Conservation (phyloP, 2,329 filamentous ascomycete genomes). For the Dothiorella sarmentorum region DNA sequence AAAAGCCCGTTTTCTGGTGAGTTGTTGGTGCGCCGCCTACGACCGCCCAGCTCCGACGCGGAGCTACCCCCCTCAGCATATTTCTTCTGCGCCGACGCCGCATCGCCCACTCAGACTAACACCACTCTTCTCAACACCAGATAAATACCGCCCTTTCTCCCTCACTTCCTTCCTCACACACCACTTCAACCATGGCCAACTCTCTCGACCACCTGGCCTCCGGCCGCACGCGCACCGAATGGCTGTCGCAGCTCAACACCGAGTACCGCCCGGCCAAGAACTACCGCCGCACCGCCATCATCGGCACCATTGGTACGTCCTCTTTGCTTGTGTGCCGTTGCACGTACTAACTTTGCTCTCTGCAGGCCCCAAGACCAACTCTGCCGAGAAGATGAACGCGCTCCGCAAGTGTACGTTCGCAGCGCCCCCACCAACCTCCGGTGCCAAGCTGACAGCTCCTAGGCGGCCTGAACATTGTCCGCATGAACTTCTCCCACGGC, state of each 20-base stretch:
- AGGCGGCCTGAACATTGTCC: conserved; percentile 93
- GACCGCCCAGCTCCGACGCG: conserved; percentile 14
- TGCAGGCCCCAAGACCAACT: conserved; percentile 92
- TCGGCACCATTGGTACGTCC: conserved; percentile 82
- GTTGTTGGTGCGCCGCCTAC: conserved; percentile 9
- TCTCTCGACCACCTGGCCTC: conserved; percentile 79
- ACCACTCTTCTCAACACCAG: conserved; percentile 8
- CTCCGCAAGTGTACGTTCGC: conserved; percentile 63
- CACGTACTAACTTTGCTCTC: conserved; percentile 18
- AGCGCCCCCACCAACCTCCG: background rate
- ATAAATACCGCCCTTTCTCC: too few relatives aligned
- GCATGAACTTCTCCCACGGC: conserved; percentile 99
- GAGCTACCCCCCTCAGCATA: conserved; percentile 15
- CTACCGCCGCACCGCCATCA: conserved; percentile 96
- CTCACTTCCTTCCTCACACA: background rate
- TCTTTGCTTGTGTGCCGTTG: background rate
- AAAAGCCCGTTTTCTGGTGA: conserved; percentile 7
- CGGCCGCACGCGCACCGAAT: conserved; percentile 69
- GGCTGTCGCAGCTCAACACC: conserved; percentile 78
- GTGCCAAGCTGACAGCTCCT: conserved; percentile 22
- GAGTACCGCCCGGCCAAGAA: conserved; percentile 82
- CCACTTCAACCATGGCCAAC: conserved; percentile 54
- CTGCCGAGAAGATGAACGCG: conserved; percentile 91
- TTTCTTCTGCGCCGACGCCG: conserved; percentile 18
- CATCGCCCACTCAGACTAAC: conserved; percentile 10